phyloP scores from a whole-genome alignment of 108 stramenopile genomes.

The Nannochloropsis gaditana region DNA sequence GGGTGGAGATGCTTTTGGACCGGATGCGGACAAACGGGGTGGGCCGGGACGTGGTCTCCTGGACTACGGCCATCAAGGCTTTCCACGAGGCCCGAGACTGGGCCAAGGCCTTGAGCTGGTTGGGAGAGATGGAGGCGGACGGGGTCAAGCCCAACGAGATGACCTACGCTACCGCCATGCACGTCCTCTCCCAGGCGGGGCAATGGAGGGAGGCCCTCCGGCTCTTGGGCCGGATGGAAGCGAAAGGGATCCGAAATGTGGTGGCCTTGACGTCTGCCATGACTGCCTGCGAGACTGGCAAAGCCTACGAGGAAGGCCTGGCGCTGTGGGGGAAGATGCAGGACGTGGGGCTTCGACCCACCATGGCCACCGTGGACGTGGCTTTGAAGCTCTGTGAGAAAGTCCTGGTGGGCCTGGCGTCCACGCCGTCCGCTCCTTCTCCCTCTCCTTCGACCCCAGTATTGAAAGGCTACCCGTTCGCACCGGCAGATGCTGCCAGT shows the following conservation, averaged over 20 bases:
- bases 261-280: not conserved
- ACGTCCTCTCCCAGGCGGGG: constrained; percentile 11
- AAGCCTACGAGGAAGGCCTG: constrained; percentile 12
- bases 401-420: not conserved
- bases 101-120: not conserved
- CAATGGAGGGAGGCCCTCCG: not conserved
- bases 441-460: not conserved
- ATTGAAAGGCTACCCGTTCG: too few species aligned
- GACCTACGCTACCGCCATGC: not conserved
- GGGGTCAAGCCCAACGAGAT: not conserved
- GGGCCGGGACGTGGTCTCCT: not conserved
- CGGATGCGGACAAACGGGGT: not conserved
- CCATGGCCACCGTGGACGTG: not conserved
- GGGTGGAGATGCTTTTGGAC: not conserved
- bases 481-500: too few species aligned
- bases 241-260: not conserved
- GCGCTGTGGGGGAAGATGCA: constrained; percentile 2
- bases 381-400: constrained; percentile 11
- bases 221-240: not conserved
- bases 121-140: not conserved
- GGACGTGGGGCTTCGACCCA: not conserved
- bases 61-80: not conserved
- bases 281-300: not conserved
- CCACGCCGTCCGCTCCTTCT: not conserved
- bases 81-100: not conserved